Conservation (phyloP, 345 rosid genomes). For the Brassica juncea region DNA sequence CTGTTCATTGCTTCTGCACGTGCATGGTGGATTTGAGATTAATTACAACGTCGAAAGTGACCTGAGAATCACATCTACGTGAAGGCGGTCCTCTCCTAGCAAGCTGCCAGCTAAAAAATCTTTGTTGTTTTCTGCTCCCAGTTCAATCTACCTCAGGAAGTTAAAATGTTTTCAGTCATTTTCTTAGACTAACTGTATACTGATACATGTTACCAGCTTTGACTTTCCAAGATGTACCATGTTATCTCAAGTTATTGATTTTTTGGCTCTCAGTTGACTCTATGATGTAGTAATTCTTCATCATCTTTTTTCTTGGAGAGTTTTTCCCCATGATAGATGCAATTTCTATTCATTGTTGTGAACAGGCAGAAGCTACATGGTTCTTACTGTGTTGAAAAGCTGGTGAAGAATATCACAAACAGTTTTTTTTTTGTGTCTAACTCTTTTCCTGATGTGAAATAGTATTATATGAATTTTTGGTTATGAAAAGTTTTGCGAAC, state of each 20-base stretch:
- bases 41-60: constrained; percentile 42
- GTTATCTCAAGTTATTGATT: neutral
- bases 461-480: neutral
- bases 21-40: constrained; percentile 42
- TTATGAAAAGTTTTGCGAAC: constrained; percentile 11
- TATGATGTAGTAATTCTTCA: neutral
- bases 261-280: constrained; percentile 9
- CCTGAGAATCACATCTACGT: constrained; percentile 42
- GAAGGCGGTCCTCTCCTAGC: constrained; percentile 39
- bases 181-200: constrained; percentile 13
- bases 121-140: constrained; percentile 34
- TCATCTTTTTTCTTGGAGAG: neutral
- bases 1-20: constrained; percentile 41
- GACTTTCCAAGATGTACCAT: neutral
- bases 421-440: neutral
- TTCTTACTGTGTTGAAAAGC: constrained; percentile 14
- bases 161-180: constrained; percentile 15
- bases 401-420: constrained; percentile 25
- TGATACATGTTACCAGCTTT: constrained; percentile 11
- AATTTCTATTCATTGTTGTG: constrained; percentile 24
- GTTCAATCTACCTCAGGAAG: constrained; percentile 16
- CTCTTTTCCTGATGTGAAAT: constrained; percentile 26
- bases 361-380: constrained; percentile 16
- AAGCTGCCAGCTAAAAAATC: constrained; percentile 41
- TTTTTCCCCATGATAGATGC: neutral